A percentile compares a stretch with the other conserved stretches of the same genome.
Conservation (phyloP, 225 moss, liverwort and hornwort species). For the Pleurozium schreberi region DNA sequence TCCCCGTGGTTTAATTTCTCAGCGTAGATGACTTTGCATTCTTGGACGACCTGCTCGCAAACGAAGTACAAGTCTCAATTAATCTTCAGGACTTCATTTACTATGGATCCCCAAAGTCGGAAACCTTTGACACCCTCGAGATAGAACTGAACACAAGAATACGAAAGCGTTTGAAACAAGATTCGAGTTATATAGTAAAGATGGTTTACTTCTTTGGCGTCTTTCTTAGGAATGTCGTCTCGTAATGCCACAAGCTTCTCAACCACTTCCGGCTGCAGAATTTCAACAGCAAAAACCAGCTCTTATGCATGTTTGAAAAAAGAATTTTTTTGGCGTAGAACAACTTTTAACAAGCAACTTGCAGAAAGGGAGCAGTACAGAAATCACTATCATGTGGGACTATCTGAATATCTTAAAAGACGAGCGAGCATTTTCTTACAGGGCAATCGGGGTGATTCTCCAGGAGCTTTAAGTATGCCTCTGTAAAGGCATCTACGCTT, state of each 20-base stretch:
- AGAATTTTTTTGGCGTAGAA: neutral
- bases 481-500: slow-evolving; percentile 94
- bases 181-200: neutral
- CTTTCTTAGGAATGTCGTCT: slow-evolving; percentile 94
- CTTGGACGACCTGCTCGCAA: slow-evolving; percentile 69
- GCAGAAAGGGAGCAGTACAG: neutral
- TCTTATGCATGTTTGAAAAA: neutral
- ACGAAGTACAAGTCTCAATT: neutral
- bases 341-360: neutral
- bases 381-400: neutral
- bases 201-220: slow-evolving; percentile 71
- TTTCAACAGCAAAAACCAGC: neutral
- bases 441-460: slow-evolving; percentile 99
- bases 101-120: neutral
- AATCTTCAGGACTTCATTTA: neutral
- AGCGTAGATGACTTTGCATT: slow-evolving; percentile 74
- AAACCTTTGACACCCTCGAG: neutral
- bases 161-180: neutral
- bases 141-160: neutral
- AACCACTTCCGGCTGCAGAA: slow-evolving; percentile 92
- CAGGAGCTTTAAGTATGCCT: slow-evolving; percentile 83
- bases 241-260: slow-evolving; percentile 96
- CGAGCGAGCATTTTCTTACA: slow-evolving; percentile 27
- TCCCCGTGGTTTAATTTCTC: slow-evolving; percentile 70
- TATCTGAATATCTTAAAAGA: neutral